These are phyloP conservation scores for Geoglossum glabrum DNA, from an alignment of 495 filamentous ascomycete species.

Conservation along the genomic window DNA sequence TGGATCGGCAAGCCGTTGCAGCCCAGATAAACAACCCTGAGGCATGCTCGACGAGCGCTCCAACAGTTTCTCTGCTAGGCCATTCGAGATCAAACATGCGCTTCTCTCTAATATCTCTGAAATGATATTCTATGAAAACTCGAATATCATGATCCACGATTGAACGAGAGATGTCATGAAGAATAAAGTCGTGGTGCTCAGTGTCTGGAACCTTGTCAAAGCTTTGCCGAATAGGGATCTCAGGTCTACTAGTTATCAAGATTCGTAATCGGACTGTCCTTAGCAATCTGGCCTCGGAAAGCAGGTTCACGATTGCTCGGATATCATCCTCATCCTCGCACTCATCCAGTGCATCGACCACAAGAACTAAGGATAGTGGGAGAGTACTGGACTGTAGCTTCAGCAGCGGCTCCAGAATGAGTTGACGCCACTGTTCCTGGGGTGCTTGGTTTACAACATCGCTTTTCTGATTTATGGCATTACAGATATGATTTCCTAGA, in stretches of 20 bases:
- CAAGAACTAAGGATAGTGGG: constrained; percentile 2
- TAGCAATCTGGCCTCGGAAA: constrained; percentile 9
- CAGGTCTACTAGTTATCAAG: constrained; percentile 9
- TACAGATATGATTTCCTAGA: constrained; percentile 4
- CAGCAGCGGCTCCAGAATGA: constrained; percentile 8
- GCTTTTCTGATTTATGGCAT: constrained; percentile 5
- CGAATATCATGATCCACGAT: constrained; percentile 1
- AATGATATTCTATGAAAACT: background rate
- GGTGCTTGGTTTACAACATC: constrained; percentile 6
- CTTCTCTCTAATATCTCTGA: background rate
- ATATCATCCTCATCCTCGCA: constrained; percentile 11
- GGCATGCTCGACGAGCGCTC: constrained; percentile 3
- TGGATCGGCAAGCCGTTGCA: constrained; percentile 3
- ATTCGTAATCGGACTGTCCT: constrained; percentile 7
- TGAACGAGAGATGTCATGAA: background rate
- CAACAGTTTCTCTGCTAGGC: background rate
- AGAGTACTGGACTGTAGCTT: constrained; percentile 1
- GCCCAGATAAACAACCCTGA: constrained; percentile 5
- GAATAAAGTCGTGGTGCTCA: background rate
- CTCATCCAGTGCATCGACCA: constrained; percentile 13
- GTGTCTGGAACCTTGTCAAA: background rate
- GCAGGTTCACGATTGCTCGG: constrained; percentile 9
- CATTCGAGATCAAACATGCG: background rate
- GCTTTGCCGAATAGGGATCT: background rate
- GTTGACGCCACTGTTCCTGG: constrained; percentile 10